A percentile compares a stretch with the other conserved stretches of the same genome.
These are phyloP conservation scores for Podila epicladia DNA, from an alignment of 192 early-diverging fungal species.

Conservation along the genomic window DNA sequence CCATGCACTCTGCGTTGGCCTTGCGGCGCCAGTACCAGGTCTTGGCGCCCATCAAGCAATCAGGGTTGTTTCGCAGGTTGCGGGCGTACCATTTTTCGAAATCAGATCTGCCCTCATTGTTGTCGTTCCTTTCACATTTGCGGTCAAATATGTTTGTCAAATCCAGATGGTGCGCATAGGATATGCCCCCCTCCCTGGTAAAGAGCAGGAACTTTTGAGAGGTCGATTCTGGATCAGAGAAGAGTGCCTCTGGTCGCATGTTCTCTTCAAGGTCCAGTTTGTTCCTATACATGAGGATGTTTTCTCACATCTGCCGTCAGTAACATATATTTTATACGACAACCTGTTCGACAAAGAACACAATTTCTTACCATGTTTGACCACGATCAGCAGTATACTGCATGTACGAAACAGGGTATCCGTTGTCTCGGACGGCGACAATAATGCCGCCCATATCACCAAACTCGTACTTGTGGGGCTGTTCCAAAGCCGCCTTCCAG, in stretches of 20 bases:
- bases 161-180: conserved; percentile 74
- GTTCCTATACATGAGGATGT: conserved; percentile 32
- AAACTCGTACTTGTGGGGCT: conserved; percentile 86
- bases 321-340: background rate
- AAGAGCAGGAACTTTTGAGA: conserved; percentile 76
- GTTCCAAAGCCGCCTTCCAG: conserved; percentile 73
- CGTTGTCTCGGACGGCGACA: conserved; percentile 72
- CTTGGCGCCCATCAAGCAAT: conserved; percentile 86
- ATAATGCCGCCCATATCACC: conserved; percentile 84
- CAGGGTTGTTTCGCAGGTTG: conserved; percentile 58
- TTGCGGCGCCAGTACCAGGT: conserved; percentile 82
- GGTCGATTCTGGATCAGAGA: conserved; percentile 84
- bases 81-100: conserved; percentile 81
- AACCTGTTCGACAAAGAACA: background rate
- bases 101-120: conserved; percentile 66
- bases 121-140: conserved; percentile 71
- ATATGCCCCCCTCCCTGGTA: conserved; percentile 19
- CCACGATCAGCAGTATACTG: conserved; percentile 85
- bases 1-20: conserved; percentile 77
- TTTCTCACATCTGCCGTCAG: background rate
- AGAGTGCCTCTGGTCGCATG: conserved; percentile 71
- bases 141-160: conserved; percentile 67
- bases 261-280: conserved; percentile 54
- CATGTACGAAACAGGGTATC: conserved; percentile 61
- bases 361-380: conserved; percentile 66